These are phyloP conservation scores for Candida vaughaniae DNA, from an alignment of 805 yeast species.

Conservation along the genomic window DNA sequence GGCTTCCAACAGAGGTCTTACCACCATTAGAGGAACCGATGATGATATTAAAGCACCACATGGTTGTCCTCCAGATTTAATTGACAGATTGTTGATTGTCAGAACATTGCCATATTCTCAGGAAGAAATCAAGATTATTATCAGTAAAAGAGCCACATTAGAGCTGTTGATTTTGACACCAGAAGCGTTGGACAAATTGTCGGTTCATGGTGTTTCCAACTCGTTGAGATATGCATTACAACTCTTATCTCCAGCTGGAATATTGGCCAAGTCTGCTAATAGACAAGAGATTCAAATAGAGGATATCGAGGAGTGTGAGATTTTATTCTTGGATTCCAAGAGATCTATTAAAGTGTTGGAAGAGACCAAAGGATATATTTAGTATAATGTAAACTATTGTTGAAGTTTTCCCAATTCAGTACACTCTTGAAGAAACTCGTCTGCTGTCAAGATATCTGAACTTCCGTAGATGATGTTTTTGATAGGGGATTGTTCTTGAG, in stretches of 20 bases:
- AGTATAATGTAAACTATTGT: neutral
- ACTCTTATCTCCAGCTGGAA: constrained; percentile 85
- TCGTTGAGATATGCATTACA: constrained; percentile 92
- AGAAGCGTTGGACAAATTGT: constrained; percentile 74
- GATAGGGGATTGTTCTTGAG: constrained; percentile 27
- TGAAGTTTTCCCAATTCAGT: constrained; percentile 32
- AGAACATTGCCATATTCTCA: constrained; percentile 86
- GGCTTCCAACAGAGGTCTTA: constrained; percentile 94
- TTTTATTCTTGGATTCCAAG: constrained; percentile 77
- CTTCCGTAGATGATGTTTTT: constrained; percentile 83
- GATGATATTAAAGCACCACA: constrained; percentile 86
- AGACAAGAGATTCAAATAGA: constrained; percentile 63
- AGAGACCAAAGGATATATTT: constrained; percentile 40
- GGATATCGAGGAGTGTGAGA: constrained; percentile 83
- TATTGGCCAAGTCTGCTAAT: constrained; percentile 71
- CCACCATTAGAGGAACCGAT: constrained; percentile 86
- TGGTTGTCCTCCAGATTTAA: constrained; percentile 93
- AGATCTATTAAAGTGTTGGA: constrained; percentile 74
- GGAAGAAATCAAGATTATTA: constrained; percentile 79
- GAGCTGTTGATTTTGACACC: constrained; percentile 66
- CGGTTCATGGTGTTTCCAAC: constrained; percentile 70
- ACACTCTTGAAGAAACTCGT: constrained; percentile 67
- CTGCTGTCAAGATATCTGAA: constrained; percentile 71
- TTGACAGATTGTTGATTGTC: constrained; percentile 88
- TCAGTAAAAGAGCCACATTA: constrained; percentile 75